phyloP scores from a whole-genome alignment of 306 rosid species.

The Cicer cuneatum region DNA sequence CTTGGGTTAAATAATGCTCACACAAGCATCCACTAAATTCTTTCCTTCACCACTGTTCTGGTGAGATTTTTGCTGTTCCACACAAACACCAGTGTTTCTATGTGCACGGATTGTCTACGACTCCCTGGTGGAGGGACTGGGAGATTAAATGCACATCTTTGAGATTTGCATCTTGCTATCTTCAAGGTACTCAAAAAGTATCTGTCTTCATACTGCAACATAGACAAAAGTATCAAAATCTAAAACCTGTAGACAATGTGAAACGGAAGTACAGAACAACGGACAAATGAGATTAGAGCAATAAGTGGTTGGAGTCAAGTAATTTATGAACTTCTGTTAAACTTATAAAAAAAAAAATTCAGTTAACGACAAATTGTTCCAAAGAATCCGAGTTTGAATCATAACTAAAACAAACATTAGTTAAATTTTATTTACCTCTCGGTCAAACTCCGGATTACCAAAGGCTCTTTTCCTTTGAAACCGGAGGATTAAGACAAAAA shows the following conservation, averaged over 20 bases:
- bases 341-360: too few relatives aligned
- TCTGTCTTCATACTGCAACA: constrained; percentile 53
- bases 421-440: too few relatives aligned
- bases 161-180: constrained; percentile 72
- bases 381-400: too few relatives aligned
- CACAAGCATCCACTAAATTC: constrained; percentile 45
- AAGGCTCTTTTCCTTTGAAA: too few relatives aligned
- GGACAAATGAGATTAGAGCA: background rate
- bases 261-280: constrained; percentile 3
- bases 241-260: background rate
- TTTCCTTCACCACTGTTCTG: constrained; percentile 72
- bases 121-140: constrained; percentile 37
- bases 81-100: constrained; percentile 66
- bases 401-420: too few relatives aligned
- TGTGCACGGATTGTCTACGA: constrained; percentile 58
- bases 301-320: too few relatives aligned
- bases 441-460: too few relatives aligned
- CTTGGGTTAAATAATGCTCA: background rate
- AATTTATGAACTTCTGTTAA: too few relatives aligned
- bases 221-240: constrained; percentile 34
- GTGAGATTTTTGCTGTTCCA: constrained; percentile 63
- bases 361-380: too few relatives aligned
- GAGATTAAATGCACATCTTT: constrained; percentile 47
- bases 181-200: constrained; percentile 58
- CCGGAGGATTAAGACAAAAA: too few relatives aligned